phyloP scores from a whole-genome alignment of 163 green algal genomes.

The Chlamydomonas reinhardtii region DNA sequence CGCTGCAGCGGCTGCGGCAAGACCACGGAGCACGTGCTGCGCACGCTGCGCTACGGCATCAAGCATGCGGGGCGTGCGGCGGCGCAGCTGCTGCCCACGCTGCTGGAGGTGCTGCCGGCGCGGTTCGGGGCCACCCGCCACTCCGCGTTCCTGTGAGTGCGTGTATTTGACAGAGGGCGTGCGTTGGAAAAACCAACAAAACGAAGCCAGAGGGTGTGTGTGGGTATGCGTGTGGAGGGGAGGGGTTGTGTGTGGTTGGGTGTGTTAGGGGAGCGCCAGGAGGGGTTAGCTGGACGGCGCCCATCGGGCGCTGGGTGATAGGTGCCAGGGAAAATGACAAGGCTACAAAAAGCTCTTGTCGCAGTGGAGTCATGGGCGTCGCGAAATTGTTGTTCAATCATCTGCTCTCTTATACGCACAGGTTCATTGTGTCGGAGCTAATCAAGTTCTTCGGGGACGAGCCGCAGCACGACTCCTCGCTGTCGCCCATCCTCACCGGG shows the following conservation, averaged over 20 bases:
- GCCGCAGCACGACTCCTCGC: conserved; percentile 47
- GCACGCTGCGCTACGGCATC: conserved; percentile 66
- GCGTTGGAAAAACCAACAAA: too few relatives aligned
- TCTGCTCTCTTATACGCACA: neutral
- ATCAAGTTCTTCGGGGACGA: conserved; percentile 90
- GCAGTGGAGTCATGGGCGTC: too few relatives aligned
- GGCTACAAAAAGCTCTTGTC: too few relatives aligned
- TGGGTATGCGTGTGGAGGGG: too few relatives aligned
- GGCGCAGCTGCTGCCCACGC: conserved; percentile 63
- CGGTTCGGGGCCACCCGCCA: conserved; percentile 72
- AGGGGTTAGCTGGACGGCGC: too few relatives aligned
- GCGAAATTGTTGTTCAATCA: neutral
- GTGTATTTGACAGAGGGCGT: too few relatives aligned
- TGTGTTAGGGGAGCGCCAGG: too few relatives aligned
- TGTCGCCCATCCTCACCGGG: conserved; percentile 70
- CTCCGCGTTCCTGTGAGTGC: conserved; percentile 79
- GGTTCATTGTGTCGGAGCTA: conserved; percentile 91
- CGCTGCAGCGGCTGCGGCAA: conserved; percentile 28
- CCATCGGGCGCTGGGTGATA: too few relatives aligned
- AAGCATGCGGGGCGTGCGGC: conserved; percentile 68
- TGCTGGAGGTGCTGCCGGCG: conserved; percentile 73
- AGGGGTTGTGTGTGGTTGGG: neutral
- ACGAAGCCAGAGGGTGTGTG: too few relatives aligned
- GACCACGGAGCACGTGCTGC: conserved; percentile 40
- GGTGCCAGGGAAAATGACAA: too few relatives aligned